Percentiles rank a stretch among this genome's conserved stretches.
phyloP scores from a whole-genome alignment of 139 green algal species.

The Chlorella sorokiniana region DNA sequence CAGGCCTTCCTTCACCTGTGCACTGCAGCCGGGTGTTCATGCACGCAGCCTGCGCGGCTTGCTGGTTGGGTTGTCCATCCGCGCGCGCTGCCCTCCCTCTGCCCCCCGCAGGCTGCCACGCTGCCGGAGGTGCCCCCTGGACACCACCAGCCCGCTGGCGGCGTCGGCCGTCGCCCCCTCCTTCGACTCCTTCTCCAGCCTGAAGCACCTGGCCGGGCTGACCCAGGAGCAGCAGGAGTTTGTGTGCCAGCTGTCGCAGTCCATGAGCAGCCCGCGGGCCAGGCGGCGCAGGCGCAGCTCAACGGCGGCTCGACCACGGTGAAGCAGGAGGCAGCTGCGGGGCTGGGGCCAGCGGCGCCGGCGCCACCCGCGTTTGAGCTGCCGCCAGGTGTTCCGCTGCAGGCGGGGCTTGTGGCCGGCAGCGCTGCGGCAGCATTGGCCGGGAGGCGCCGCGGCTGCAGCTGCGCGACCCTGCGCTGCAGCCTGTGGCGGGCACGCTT shows the following conservation, averaged over 20 bases:
- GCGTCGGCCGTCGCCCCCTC: background rate
- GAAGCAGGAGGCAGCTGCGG: background rate
- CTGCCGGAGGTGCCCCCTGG: background rate
- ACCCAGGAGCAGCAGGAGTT: conserved; percentile 21
- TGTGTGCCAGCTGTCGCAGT: background rate
- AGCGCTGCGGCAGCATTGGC: background rate
- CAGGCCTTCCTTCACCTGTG: no score
- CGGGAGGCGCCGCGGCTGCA: background rate
- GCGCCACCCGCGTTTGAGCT: background rate
- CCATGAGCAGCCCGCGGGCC: background rate
- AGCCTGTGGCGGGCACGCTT: background rate
- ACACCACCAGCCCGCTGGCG: conserved; percentile 16
- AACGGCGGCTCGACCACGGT: background rate
- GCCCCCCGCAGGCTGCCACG: background rate
- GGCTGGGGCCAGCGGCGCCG: background rate
- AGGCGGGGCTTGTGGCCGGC: background rate
- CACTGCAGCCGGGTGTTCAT: no score
- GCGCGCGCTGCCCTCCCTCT: background rate
- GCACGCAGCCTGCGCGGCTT: background rate
- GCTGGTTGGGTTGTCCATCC: background rate
- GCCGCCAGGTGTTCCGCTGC: background rate
- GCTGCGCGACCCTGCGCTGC: background rate
- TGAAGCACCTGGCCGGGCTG: background rate
- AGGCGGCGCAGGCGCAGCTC: background rate
- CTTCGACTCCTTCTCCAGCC: background rate